Conservation (phyloP, 2,329 filamentous ascomycete species). For the Trichoderma semiorbis region DNA sequence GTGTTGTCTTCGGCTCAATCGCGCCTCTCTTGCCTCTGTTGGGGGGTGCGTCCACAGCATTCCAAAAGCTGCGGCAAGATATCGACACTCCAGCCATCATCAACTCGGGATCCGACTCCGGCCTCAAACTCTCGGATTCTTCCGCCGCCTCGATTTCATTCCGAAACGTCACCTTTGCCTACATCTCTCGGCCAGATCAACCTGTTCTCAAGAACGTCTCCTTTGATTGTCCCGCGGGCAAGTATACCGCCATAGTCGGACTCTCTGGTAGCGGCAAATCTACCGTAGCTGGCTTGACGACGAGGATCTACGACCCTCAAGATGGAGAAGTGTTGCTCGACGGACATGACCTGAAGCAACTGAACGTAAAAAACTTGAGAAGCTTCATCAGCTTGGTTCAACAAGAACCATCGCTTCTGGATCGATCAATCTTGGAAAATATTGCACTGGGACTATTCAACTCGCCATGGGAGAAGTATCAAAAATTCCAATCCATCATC, state of each 20-base stretch:
- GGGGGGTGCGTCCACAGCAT: conserved; percentile 55
- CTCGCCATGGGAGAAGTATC: conserved; percentile 39
- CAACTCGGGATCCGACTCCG: conserved; percentile 37
- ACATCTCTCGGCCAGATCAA: conserved; percentile 41
- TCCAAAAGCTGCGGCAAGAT: conserved; percentile 54
- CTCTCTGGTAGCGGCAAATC: conserved; percentile 57
- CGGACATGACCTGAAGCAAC: conserved; percentile 43
- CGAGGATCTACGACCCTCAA: conserved; percentile 56
- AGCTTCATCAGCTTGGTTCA: conserved; percentile 44
- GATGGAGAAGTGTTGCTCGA: conserved; percentile 47
- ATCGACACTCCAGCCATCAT: conserved; percentile 51
- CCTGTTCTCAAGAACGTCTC: conserved; percentile 42
- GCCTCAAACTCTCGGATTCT: conserved; percentile 43
- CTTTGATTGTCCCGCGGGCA: conserved; percentile 46
- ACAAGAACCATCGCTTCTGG: conserved; percentile 44
- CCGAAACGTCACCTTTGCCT: conserved; percentile 42
- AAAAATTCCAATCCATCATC: conserved; percentile 43
- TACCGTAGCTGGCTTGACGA: conserved; percentile 52
- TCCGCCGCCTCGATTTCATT: conserved; percentile 38
- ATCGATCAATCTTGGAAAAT: conserved; percentile 48
- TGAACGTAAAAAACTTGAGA: conserved; percentile 45
- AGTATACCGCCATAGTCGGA: conserved; percentile 56
- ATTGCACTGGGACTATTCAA: conserved; percentile 49
- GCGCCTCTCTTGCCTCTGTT: conserved; percentile 62
- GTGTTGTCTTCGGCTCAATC: conserved; percentile 60